These are phyloP conservation scores for Pichia sp. DNA, from an alignment of 1,139 yeast species.

Conservation along the genomic window DNA sequence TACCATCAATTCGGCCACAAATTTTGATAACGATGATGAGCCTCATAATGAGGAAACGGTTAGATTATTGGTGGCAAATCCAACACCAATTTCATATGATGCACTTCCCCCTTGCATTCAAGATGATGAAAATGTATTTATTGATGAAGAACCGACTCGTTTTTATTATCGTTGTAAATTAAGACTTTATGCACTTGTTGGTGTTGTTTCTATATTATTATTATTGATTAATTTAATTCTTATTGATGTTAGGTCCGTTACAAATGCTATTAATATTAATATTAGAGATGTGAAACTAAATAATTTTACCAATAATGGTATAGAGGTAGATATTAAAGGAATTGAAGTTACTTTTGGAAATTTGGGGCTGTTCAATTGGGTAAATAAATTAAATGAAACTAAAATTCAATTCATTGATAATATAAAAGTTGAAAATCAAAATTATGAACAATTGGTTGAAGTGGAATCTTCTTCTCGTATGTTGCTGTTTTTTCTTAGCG, in stretches of 20 bases:
- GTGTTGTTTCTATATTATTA: background rate
- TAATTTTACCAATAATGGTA: background rate
- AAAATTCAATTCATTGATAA: conserved; percentile 2
- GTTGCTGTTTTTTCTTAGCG: background rate
- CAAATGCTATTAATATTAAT: conserved; percentile 1
- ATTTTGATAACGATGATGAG: no score
- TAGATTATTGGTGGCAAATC: conserved; percentile 6
- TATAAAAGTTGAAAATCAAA: background rate
- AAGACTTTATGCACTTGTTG: background rate
- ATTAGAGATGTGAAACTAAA: background rate
- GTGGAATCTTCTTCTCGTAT: background rate
- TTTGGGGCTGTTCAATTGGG: conserved; percentile 6
- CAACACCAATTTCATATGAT: conserved; percentile 4
- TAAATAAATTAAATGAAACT: conserved; percentile 2
- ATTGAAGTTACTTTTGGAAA: background rate
- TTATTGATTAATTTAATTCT: background rate
- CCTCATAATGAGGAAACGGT: background rate
- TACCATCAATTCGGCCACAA: no score
- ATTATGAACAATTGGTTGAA: background rate
- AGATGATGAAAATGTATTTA: conserved; percentile 1
- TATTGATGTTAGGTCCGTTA: background rate
- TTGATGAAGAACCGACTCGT: conserved; percentile 5
- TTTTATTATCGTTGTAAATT: conserved; percentile 2
- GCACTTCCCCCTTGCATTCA: conserved; percentile 2
- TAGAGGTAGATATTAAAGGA: background rate